Conservation (phyloP, 2,329 filamentous ascomycete species). For the Nannizzia gypsea region DNA sequence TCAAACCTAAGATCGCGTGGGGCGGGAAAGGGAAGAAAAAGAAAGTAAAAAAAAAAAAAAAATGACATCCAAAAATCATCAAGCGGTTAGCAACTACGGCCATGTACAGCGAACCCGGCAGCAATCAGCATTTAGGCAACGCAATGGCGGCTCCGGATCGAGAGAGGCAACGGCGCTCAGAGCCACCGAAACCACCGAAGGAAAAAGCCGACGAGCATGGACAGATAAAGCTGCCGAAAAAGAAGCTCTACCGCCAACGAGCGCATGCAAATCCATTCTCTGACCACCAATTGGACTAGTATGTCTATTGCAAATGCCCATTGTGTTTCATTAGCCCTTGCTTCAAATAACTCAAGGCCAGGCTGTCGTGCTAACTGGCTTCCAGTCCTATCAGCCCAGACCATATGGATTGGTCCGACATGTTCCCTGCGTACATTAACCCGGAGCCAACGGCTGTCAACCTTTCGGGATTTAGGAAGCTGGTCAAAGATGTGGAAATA, state of each 20-base stretch:
- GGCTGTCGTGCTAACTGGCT: constrained; percentile 3
- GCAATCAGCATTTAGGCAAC: not conserved
- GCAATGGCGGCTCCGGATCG: constrained; percentile 17
- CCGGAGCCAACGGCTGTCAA: constrained; percentile 26
- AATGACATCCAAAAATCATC: too few species aligned
- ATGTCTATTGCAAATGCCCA: constrained; percentile 27
- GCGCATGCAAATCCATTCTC: constrained; percentile 98
- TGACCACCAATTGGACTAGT: constrained; percentile 85
- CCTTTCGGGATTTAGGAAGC: constrained; percentile 25
- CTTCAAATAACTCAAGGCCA: not conserved
- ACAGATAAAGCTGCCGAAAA: constrained; percentile 55
- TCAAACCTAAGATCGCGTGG: constrained; percentile 5
- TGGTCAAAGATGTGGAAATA: constrained; percentile 67
- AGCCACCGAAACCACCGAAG: constrained; percentile 46
- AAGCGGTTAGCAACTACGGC: too few species aligned
- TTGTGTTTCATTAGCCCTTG: too few species aligned
- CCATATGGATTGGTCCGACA: constrained; percentile 80
- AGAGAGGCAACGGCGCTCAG: constrained; percentile 56
- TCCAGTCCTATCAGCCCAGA: constrained; percentile 62
- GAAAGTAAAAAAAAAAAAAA: not conserved
- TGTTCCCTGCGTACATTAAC: constrained; percentile 63
- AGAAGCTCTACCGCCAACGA: constrained; percentile 91
- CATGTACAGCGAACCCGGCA: too few species aligned
- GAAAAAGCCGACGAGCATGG: constrained; percentile 15
- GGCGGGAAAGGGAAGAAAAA: not conserved